Base-by-base conservation (phyloP, 2,329 filamentous ascomycete species). In the Neofusicoccum sp. region DNA sequence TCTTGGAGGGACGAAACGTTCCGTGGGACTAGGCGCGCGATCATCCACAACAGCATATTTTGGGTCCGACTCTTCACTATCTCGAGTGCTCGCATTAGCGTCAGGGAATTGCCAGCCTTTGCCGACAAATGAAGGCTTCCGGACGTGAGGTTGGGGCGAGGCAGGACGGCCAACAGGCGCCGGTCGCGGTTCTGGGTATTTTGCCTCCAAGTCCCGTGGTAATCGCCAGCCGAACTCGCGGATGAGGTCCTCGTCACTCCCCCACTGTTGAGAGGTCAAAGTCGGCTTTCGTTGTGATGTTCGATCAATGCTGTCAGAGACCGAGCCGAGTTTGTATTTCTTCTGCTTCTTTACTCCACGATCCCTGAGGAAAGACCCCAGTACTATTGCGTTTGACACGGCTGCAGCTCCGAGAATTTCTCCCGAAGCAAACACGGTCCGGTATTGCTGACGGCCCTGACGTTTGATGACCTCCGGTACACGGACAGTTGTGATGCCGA, bases 321-420 rank as follows among this genome's bases (percentile, higher is more conserved):
- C 79, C 14, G 83, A 86, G 12, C 79, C 71, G 64, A 80, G 73
- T 69, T 89, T 89, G 78, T 91, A 97, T 73, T 92, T 95, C 33
- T 69, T 61, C 63, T 85, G 84, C 77, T 96, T 97, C 82, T 98
- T 98, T 44, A 93, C 81, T 31, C 95, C 95, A 60, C 92, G 86
- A 74, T 98, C 94, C 12, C 94, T 87, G 33, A 98, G 87, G 71
- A 98, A 98, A 0, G 93, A 96, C 11, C 94, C 94, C 2, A 99
- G 85, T 1, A 97, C 91, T 22, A 99, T 83, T 3, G 90, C 89
- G 73, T 98, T 99, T 11, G 94, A 91, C 0, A 96, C 90, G 0
- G 88, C 87, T 0, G 93, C 91, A 4, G 95, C 93, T 56, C 94
- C 93, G 1, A 98, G 83, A 6, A 98, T 89, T 73, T 99, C 95